A percentile compares a stretch with the other conserved stretches of the same genome.
Conservation (phyloP, 2,329 filamentous ascomycete species). For the Cordyceps militaris region DNA sequence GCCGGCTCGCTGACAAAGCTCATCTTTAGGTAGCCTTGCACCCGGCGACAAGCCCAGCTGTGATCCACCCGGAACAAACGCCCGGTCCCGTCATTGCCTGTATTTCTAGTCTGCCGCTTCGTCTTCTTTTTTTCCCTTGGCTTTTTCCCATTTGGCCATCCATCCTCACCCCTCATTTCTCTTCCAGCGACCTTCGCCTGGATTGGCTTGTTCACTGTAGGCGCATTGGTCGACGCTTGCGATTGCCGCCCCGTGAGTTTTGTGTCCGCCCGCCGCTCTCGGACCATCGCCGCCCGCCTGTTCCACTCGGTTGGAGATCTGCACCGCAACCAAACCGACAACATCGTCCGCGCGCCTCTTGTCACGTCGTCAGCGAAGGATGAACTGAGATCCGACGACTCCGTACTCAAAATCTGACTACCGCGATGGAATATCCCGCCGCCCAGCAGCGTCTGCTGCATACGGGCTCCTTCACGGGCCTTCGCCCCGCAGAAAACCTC, state of each 20-base stretch:
- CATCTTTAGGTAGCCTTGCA: not conserved
- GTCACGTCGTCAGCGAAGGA: not conserved
- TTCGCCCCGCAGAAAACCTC: constrained; percentile 42
- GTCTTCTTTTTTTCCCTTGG: not conserved
- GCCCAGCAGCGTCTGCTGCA: constrained; percentile 43
- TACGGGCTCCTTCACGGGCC: constrained; percentile 56
- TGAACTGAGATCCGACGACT: constrained; percentile 1
- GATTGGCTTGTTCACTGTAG: not conserved
- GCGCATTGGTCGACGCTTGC: not conserved
- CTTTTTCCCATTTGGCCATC: not conserved
- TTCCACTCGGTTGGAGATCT: not conserved
- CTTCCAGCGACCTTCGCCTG: not conserved
- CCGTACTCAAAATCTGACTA: not conserved
- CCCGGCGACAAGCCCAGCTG: not conserved
- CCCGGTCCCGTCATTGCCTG: not conserved
- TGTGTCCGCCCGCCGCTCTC: not conserved
- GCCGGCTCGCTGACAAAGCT: constrained; percentile 10
- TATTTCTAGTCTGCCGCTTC: constrained; percentile 3
- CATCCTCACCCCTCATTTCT: not conserved
- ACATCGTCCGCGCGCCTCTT: not conserved
- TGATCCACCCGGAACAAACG: constrained; percentile 5
- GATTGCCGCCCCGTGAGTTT: not conserved
- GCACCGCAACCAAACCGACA: not conserved
- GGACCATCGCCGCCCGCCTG: not conserved
- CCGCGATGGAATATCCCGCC: constrained; percentile 6